Base-by-base conservation (phyloP, 2,329 filamentous ascomycete species). In the Penicillium sp. region DNA sequence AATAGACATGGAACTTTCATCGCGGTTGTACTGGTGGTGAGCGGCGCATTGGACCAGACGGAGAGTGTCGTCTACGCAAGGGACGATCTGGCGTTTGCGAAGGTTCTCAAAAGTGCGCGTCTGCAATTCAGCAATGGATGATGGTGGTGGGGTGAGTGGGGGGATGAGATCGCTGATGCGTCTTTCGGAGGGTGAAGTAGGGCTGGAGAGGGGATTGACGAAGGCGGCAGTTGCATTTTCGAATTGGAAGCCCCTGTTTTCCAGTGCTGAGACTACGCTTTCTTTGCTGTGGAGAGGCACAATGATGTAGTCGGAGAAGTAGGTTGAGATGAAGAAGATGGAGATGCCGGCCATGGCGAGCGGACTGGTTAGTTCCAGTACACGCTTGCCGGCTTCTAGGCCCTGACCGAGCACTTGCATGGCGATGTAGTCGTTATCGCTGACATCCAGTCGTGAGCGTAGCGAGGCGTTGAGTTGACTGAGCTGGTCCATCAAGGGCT, bases 311-410 rank as follows among this genome's bases (percentile, higher is more conserved):
- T 98, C 91, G 27, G 87, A 93, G 70, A 95, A 97, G 70, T 97
- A 98, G 26, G 89, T 96, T 3, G 91, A 96, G 67, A 96, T 95
- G 77, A 97, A 97, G 75, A 97, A 96, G 63, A 98, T 95, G 43
- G 91, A 87, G 42, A 80, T 82, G 38, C 89, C 88, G 40, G 91
- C 91, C 65, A 96, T 78, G 23, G 93, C 91, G 26, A 97, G 77
- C 4, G 91, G 93, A 43, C 85, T 90, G 6, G 90, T 96, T 51
- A 98, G 71, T 63, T 97, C 91, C 59, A 96, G 80, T 6, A 98
- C 91, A 46, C 90, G 81, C 58, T 90, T 89, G 6, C 89, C 90
- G 8, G 91, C 90, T 64, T 96, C 90, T 58, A 95, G 83, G 6
- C 90, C 89, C 57, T 90, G 86, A 53, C 87, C 89, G 52, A 89